phyloP scores from a whole-genome alignment of 2,329 filamentous ascomycete genomes.

The Pseudohalonectria lignicola region DNA sequence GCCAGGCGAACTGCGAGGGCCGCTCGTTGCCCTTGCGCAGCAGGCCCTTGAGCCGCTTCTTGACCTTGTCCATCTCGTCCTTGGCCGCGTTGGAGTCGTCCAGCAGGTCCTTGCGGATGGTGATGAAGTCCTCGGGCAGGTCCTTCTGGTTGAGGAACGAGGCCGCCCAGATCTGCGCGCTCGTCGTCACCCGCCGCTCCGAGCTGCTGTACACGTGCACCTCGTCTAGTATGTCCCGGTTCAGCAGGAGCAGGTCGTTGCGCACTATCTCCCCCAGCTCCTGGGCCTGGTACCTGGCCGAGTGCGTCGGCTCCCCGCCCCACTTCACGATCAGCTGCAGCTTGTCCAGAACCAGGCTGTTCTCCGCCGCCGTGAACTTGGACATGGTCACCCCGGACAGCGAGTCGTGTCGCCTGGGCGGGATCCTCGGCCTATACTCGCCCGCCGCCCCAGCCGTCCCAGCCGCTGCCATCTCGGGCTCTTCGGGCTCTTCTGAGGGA shows the following conservation, averaged over 20 bases:
- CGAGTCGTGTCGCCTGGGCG: constrained; percentile 65
- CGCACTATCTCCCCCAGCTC: constrained; percentile 94
- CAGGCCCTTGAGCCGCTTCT: constrained; percentile 95
- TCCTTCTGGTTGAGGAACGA: constrained; percentile 85
- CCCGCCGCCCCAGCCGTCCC: too few species aligned
- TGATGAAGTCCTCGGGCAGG: constrained; percentile 74
- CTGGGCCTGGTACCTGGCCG: constrained; percentile 88
- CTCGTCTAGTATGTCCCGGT: constrained; percentile 82
- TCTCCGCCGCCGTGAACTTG: constrained; percentile 84
- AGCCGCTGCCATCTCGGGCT: constrained; percentile 9
- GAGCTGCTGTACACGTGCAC: constrained; percentile 94
- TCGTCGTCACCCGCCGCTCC: constrained; percentile 86
- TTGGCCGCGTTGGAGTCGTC: constrained; percentile 98
- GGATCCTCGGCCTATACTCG: constrained; percentile 21
- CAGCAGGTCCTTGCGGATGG: constrained; percentile 83
- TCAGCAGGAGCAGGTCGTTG: constrained; percentile 87
- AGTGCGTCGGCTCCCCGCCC: constrained; percentile 97
- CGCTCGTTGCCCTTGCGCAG: constrained; percentile 87
- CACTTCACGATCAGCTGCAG: constrained; percentile 97
- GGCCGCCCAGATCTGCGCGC: constrained; percentile 89
- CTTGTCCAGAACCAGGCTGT: constrained; percentile 89
- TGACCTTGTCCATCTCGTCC: constrained; percentile 98
- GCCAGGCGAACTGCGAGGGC: constrained; percentile 96
- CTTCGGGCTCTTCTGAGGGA: constrained; percentile 2
- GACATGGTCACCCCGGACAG: constrained; percentile 86